A percentile compares a stretch with the other conserved stretches of the same genome.
Conservation (phyloP, 2,329 filamentous ascomycete genomes). For the Capronia coronata region DNA sequence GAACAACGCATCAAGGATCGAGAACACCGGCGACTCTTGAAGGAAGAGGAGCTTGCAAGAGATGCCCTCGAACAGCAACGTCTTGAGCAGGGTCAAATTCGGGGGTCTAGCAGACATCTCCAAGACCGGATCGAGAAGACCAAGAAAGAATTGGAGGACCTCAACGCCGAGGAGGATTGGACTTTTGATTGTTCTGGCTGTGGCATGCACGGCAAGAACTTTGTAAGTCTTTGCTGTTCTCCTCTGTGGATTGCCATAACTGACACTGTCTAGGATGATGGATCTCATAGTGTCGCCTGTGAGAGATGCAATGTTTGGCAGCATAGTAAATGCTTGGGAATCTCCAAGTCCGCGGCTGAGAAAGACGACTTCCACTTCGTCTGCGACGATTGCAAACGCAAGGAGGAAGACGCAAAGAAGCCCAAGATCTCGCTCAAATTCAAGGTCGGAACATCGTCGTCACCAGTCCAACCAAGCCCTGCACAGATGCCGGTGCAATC, state of each 20-base stretch:
- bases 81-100: slow-evolving; percentile 48
- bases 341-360: slow-evolving; percentile 72
- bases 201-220: slow-evolving; percentile 77
- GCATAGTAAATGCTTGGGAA: slow-evolving; percentile 84
- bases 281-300: slow-evolving; percentile 86
- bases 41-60: slow-evolving; percentile 75
- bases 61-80: slow-evolving; percentile 69
- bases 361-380: slow-evolving; percentile 80
- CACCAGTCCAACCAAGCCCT: slow-evolving; percentile 23
- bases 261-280: slow-evolving; percentile 61
- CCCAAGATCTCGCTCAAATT: slow-evolving; percentile 59
- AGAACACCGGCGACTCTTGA: slow-evolving; percentile 71
- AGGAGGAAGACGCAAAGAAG: slow-evolving; percentile 55
- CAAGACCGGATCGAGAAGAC: slow-evolving; percentile 75
- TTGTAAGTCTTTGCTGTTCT: slow-evolving; percentile 39
- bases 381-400: slow-evolving; percentile 68
- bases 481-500: not conserved
- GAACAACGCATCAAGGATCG: slow-evolving; percentile 82
- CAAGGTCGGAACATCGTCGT: slow-evolving; percentile 39
- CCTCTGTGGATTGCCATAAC: slow-evolving; percentile 12
- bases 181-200: slow-evolving; percentile 87
- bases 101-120: slow-evolving; percentile 72
- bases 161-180: slow-evolving; percentile 78
- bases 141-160: slow-evolving; percentile 65
- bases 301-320: slow-evolving; percentile 95